Base-by-base conservation (phyloP, 129 eudicot genomes). In the Gnaphalium uliginosum region DNA sequence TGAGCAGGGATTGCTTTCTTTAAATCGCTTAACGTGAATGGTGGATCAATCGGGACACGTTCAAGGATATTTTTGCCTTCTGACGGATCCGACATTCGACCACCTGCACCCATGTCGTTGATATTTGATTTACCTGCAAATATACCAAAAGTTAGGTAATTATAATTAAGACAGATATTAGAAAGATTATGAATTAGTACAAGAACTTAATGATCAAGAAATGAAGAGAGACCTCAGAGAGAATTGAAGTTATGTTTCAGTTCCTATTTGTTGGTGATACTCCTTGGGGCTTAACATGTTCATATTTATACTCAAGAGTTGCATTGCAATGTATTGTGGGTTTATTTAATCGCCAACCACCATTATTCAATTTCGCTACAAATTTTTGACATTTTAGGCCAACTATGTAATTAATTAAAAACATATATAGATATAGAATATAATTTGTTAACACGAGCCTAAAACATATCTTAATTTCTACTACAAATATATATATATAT, bases 1-100 rank as follows among this genome's bases (percentile, higher is more conserved):
- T 85, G 86, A 5, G 86, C 77, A 2, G 89, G 89, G 27, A 85
- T 85, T 33, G 84, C 84, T 76, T 75, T 85, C 71, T 82, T 82
- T 19, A 85, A 15, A 25, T 85, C 86, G 9, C 86, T 76, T 63
- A 82, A 72, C 19, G 84, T 66, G 83, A 85, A 85, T 13, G 86
- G 84, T 9, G 89, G 89, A 62, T 82, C 76, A 14, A 78, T 51
- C 2, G 79, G 89, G 32, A 76, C 89, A 46, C 89, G 85, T 67
- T 78, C 58, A 5, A 85, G 79, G 75, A 75, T 64, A 8, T 50
- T 15, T 39, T 73, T 72, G 9, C 23, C 77, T 27, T 80, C 63
- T 0, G 85, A 17, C n/a, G 84, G 46, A 71, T 71, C 76, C 24
- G 74, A 73, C 85, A 76, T 84, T 64, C 82, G 77, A 56, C 87